These are phyloP conservation scores for Alternaria metachromatica DNA, from an alignment of 2,329 filamentous ascomycete species.

Conservation along the genomic window DNA sequence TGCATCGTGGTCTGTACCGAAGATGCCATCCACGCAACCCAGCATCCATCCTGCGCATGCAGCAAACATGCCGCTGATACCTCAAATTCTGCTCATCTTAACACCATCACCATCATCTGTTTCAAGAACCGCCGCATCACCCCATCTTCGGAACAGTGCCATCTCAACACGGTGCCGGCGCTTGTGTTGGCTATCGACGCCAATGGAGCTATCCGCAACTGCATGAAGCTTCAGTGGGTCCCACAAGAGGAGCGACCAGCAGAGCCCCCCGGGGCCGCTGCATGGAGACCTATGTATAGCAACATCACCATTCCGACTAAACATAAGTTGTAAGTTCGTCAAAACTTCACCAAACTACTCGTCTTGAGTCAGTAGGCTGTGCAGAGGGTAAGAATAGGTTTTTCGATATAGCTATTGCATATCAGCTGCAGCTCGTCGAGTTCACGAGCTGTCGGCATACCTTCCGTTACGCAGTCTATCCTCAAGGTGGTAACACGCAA, in stretches of 20 bases:
- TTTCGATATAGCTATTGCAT: slow-evolving; percentile 2
- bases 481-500: background rate
- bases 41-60: slow-evolving; percentile 8
- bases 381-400: slow-evolving; percentile 9
- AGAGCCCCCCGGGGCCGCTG: slow-evolving; percentile 20
- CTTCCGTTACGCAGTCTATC: background rate
- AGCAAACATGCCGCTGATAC: slow-evolving; percentile 11
- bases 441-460: background rate
- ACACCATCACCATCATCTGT: slow-evolving; percentile 14
- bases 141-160: background rate
- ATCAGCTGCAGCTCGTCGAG: background rate
- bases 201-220: slow-evolving; percentile 11
- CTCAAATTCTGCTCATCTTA: slow-evolving; percentile 5
- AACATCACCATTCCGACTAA: slow-evolving; percentile 8
- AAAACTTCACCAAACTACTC: background rate
- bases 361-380: slow-evolving; percentile 1
- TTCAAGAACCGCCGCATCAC: slow-evolving; percentile 18
- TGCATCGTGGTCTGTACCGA: slow-evolving; percentile 15
- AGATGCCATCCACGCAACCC: background rate
- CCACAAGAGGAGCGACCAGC: slow-evolving; percentile 10
- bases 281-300: slow-evolving; percentile 22
- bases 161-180: slow-evolving; percentile 5
- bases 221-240: slow-evolving; percentile 9
- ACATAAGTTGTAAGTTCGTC: slow-evolving; percentile 1
- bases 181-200: slow-evolving; percentile 7